Base-by-base conservation (phyloP, 768 basidiomycete species). In the Termitomyces sp. region DNA sequence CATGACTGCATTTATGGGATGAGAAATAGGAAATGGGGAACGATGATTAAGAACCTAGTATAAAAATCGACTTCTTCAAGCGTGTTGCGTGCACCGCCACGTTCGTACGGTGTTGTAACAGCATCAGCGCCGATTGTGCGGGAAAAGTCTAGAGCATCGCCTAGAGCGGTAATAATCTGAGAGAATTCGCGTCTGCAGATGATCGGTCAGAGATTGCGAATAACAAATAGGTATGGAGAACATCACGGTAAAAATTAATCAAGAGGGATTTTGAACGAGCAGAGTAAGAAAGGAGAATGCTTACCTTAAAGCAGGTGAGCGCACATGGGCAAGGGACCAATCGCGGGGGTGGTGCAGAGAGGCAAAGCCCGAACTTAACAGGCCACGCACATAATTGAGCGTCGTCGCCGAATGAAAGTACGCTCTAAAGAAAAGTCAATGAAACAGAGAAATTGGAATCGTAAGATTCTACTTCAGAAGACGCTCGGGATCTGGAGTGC, bases 391-490 rank as follows among this genome's bases (percentile, higher is more conserved):
- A 71, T 95, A 86, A 73, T 99, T 99, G 42, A 98, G 78, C 0
- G 97, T 98, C 8, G 94, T 81, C 0, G 93, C 81, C 0, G 96
- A 98, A 73, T 98, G 88, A 74, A 98, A 98, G 78, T 98, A 98
- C 2, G 96, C 94, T 60, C 91, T 94, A 28, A 26, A 14, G 23
- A 30, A 40, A 19, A n/a, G 50, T 51, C 26, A 7, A 6, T 51
- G 2, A 51, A 51, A n/a, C 5, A n/a, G 23, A 40, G 12, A 30
- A 30, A 30, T 28, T 11, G 2, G 11, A 6, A 38, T 6, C 17
- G 7, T 14, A n/a, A 19, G 10, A 3, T n/a, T 40, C 10, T 62
- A 88, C 93, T 84, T 87, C 11, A 98, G 75, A 9, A 99, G 75
- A 19, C 97, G 82, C 59, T 94, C 86, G 0, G 97, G 96, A 67